Conservation (phyloP, 805 yeast species). For the Starmerella etchellsii region DNA sequence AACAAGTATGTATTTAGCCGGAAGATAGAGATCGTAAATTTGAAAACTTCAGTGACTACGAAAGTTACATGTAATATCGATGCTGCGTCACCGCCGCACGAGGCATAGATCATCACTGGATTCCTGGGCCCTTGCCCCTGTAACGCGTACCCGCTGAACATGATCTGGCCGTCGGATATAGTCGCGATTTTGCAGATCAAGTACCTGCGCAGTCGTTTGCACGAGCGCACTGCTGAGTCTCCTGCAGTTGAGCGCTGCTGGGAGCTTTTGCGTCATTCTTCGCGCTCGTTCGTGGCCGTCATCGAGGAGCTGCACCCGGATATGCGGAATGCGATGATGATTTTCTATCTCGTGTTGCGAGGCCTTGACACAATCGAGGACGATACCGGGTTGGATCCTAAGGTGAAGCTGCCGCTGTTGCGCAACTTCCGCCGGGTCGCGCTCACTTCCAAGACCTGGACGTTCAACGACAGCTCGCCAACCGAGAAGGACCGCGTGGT, state of each 20-base stretch:
- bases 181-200: slow-evolving; percentile 14
- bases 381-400: slow-evolving; percentile 74
- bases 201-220: slow-evolving; percentile 7
- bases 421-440: slow-evolving; percentile 48
- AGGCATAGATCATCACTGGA: no score
- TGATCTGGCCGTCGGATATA: slow-evolving; percentile 13
- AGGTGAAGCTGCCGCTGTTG: slow-evolving; percentile 60
- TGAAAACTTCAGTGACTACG: no score
- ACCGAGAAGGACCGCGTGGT: slow-evolving; percentile 73
- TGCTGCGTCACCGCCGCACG: no score
- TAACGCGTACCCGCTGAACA: no score
- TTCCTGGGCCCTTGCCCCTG: no score
- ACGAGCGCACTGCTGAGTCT: slow-evolving; percentile 7
- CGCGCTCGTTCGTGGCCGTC: slow-evolving; percentile 90
- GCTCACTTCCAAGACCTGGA: slow-evolving; percentile 59
- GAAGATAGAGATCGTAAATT: no score
- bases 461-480: slow-evolving; percentile 55
- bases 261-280: slow-evolving; percentile 51
- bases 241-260: slow-evolving; percentile 49
- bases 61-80: no score
- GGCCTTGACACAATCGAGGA: slow-evolving; percentile 95
- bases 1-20: no score
- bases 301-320: slow-evolving; percentile 86
- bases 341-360: slow-evolving; percentile 74
- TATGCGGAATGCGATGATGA: slow-evolving; percentile 58